These are phyloP conservation scores for Scheffersomyces parashehatae DNA, from an alignment of 1,139 yeast species.

Conservation along the genomic window DNA sequence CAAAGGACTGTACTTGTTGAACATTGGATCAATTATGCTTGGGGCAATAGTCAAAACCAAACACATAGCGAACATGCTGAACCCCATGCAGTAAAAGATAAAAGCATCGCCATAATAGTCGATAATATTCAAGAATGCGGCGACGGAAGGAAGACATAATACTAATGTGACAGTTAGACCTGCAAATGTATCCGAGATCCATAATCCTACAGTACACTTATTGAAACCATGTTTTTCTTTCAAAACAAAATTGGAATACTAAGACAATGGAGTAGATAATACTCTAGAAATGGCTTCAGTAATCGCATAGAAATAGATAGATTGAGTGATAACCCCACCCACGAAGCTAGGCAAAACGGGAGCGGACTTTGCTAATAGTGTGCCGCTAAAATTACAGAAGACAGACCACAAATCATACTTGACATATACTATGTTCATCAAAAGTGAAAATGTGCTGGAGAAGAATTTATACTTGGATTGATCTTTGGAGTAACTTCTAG, in stretches of 20 bases:
- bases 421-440: constrained; percentile 59
- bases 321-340: constrained; percentile 64
- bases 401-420: constrained; percentile 67
- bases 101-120: constrained; percentile 78
- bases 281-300: constrained; percentile 50
- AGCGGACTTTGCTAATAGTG: constrained; percentile 31
- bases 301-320: constrained; percentile 56
- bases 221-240: constrained; percentile 95
- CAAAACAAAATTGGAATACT: constrained; percentile 79
- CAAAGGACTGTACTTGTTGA: constrained; percentile 86
- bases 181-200: constrained; percentile 74
- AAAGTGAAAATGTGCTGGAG: constrained; percentile 49
- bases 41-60: constrained; percentile 75
- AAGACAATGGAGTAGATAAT: constrained; percentile 63
- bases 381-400: constrained; percentile 61
- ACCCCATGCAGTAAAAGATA: constrained; percentile 73
- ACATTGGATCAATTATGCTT: constrained; percentile 82
- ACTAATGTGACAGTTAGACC: constrained; percentile 50
- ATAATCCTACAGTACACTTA: constrained; percentile 70
- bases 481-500: constrained; percentile 81
- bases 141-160: constrained; percentile 72
- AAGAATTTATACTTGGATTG: constrained; percentile 72
- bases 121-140: constrained; percentile 76
- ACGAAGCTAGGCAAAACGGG: constrained; percentile 42
- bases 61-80: constrained; percentile 70